Base-by-base conservation (phyloP, 1,139 yeast genomes). In the Wickerhamiella pararugosa region DNA sequence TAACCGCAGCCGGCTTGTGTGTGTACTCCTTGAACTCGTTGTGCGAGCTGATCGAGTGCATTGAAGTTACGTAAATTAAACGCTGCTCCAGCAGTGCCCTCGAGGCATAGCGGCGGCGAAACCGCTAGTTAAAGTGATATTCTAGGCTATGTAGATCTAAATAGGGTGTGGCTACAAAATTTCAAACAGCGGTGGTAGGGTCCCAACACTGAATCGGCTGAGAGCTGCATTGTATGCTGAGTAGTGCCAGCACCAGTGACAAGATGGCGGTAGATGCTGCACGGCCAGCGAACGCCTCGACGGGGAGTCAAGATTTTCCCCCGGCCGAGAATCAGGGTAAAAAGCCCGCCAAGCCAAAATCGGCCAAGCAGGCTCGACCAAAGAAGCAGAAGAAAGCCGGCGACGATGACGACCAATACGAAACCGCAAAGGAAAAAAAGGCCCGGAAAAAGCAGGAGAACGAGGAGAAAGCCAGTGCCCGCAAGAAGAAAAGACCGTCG, bases 1-100 rank as follows among this genome's bases (percentile, higher is more conserved):
- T 40, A 44, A 50, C 37, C 10, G 47, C 52, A 29, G 25, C 39
- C 8, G 50, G 44, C 33, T 41, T 34, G n/a, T 15, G 21, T 15
- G 21, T 15, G 21, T 15, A 15, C 33, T 15, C 32, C 7, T 37
- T 25, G 29, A 37, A 29, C 33, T 41, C 36, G 11, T 5, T 7
- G 11, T 15, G 21, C 21, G 21, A 15, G 21, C 21, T 33, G 27
- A 33, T 33, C 3, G 36, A 25, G n/a, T 21, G 25, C 36, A 33
- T 33, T 21, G n/a, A 3, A 27, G 27, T 10, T n/a, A 7, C 8
- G 31, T 15, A 15, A 15, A 15, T 15, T 15, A 15, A 15, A 15
- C 21, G 21, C 21, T 15, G 21, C 21, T 15, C 21, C 21, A 15
- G 21, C 21, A 2, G 4, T 15, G 21, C 21, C 21, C 21, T 15